Conservation (phyloP, 2,329 filamentous ascomycete species). For the Pleoardoris graminearum region DNA sequence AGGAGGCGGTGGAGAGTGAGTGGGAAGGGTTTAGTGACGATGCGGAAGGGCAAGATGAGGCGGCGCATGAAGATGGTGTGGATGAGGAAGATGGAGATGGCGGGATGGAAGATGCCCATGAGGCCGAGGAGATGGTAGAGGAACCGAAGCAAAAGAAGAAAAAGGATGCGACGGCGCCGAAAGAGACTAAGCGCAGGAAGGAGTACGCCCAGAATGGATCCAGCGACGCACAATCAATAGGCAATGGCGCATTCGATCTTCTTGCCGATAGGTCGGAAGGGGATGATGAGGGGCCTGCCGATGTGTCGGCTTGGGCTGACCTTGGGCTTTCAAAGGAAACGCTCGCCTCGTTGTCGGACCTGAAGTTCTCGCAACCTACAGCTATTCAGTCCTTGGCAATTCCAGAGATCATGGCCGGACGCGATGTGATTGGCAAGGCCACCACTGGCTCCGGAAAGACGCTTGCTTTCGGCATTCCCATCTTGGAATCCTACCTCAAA, state of each 20-base stretch:
- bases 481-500: conserved; percentile 78
- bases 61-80: not conserved
- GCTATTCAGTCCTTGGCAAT: conserved; percentile 79
- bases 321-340: conserved; percentile 73
- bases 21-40: conserved; percentile 38
- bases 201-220: conserved; percentile 31
- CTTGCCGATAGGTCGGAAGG: conserved; percentile 57
- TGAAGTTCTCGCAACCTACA: conserved; percentile 81
- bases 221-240: conserved; percentile 27
- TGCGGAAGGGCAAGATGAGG: not conserved
- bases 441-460: conserved; percentile 97
- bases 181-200: conserved; percentile 11
- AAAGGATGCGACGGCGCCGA: conserved; percentile 15
- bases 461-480: conserved; percentile 89
- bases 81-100: conserved; percentile 12
- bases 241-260: conserved; percentile 56
- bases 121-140: conserved; percentile 10
- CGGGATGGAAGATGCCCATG: conserved; percentile 8
- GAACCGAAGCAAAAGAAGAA: conserved; percentile 21
- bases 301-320: conserved; percentile 77
- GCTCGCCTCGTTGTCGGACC: conserved; percentile 72
- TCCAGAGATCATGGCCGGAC: conserved; percentile 77
- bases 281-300: conserved; percentile 60
- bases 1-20: conserved; percentile 18
- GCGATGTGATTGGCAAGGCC: conserved; percentile 94